Percentiles rank a stretch among this genome's conserved stretches.
Evolutionary conservation across 2,329 filamentous ascomycete species (phyloP).

Genomic region (Zymoseptoria brevis): DNA sequence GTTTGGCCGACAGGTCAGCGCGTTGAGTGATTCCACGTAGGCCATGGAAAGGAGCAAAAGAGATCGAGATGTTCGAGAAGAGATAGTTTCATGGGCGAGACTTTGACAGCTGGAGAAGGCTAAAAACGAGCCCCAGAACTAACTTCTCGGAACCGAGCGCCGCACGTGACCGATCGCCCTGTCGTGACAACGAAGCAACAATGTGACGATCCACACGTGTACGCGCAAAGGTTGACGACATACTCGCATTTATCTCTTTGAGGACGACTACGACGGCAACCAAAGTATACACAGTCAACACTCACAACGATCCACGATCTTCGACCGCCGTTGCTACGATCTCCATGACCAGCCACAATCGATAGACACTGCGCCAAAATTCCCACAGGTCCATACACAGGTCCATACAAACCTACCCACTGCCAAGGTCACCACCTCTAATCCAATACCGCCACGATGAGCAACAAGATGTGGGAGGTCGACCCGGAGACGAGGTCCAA

Average conservation of each 20-base stretch:
- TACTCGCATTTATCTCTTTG: not conserved
- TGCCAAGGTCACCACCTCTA: slow-evolving; percentile 1
- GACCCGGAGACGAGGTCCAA: slow-evolving; percentile 95
- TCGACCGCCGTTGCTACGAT: not conserved
- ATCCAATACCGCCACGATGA: slow-evolving; percentile 32
- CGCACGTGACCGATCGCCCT: too few relatives aligned
- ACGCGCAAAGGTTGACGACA: not conserved
- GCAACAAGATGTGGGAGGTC: slow-evolving; percentile 89
- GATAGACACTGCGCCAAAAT: not conserved
- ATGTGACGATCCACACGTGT: not conserved
- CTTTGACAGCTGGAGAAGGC: too few relatives aligned
- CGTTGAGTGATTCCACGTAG: too few relatives aligned
- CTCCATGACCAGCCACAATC: not conserved
- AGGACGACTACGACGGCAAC: not conserved
- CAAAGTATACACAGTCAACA: not conserved
- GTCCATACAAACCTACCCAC: not conserved
- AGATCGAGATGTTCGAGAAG: too few relatives aligned
- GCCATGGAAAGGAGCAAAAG: too few relatives aligned
- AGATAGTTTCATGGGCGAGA: too few relatives aligned
- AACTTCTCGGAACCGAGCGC: too few relatives aligned
- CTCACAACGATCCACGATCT: not conserved
- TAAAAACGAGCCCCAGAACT: too few relatives aligned
- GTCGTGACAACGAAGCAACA: not conserved
- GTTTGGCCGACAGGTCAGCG: too few relatives aligned
- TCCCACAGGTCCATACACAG: not conserved